Conservation (phyloP, 208 protist species). For the Leishmania amazonensis region DNA sequence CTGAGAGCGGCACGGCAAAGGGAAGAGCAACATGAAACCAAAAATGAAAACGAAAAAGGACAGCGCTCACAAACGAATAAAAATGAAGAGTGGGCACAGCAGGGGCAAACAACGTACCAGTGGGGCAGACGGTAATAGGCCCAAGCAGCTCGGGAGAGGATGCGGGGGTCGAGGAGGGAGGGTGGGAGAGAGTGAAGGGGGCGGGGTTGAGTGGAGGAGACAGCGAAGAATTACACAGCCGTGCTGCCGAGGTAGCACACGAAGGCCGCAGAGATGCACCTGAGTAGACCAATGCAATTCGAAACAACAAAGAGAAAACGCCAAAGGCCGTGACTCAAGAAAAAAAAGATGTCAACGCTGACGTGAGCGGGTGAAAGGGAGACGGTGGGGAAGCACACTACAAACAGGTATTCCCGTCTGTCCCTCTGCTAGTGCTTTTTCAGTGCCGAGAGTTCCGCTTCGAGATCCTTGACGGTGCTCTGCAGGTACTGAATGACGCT, state of each 20-base stretch:
- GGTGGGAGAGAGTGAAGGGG: background rate
- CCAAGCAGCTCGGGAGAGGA: background rate
- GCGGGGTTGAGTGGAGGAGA: background rate
- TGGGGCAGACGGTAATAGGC: background rate
- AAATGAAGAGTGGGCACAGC: background rate
- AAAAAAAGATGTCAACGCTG: background rate
- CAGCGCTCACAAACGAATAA: background rate
- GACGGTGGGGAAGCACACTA: background rate
- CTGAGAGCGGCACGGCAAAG: too few relatives aligned
- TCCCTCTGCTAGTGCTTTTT: slow-evolving; percentile 24
- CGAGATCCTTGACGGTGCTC: slow-evolving; percentile 20
- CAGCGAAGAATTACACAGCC: background rate
- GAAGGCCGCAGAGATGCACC: background rate
- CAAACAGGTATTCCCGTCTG: background rate
- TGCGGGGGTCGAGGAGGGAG: background rate
- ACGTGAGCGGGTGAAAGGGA: background rate
- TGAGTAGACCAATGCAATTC: background rate
- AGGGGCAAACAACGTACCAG: background rate
- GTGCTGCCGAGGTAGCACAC: background rate
- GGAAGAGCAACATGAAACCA: too few relatives aligned
- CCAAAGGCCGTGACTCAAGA: background rate
- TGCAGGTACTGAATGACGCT: slow-evolving; percentile 30
- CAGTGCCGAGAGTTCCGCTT: slow-evolving; percentile 26
- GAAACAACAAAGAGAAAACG: background rate
- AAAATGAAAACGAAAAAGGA: background rate